phyloP scores from a whole-genome alignment of 257 asterid genomes.

The Gynochthodes officinalis region DNA sequence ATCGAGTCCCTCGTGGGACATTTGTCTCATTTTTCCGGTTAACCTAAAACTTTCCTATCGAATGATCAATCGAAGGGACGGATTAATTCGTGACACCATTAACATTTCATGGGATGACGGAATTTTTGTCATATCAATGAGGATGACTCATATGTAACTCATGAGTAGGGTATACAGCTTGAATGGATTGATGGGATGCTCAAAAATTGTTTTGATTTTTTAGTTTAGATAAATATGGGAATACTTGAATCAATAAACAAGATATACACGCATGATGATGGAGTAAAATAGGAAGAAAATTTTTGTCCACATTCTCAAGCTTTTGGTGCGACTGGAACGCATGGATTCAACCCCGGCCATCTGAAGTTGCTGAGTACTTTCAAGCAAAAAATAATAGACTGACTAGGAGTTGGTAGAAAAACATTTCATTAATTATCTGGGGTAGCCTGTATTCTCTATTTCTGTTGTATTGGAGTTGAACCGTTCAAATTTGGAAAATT shows the following conservation, averaged over 20 bases:
- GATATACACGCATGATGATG: background rate
- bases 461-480: background rate
- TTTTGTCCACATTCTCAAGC: conserved; percentile 6
- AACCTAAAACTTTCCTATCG: background rate
- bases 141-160: too few relatives aligned
- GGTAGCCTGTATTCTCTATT: conserved; percentile 12
- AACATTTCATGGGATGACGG: background rate
- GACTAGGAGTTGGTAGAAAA: conserved; percentile 26
- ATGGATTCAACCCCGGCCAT: background rate
- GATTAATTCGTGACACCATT: background rate
- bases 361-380: conserved; percentile 11
- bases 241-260: background rate
- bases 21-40: background rate
- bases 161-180: background rate
- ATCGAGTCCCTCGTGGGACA: too few relatives aligned
- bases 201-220: background rate
- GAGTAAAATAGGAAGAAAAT: background rate
- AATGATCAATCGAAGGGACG: too few relatives aligned
- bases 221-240: conserved; percentile 1
- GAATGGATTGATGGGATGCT: background rate
- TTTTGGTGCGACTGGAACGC: background rate
- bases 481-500: conserved; percentile 15
- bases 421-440: conserved; percentile 27
- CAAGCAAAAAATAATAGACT: conserved; percentile 11
- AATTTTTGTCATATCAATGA: conserved; percentile 8